Base-by-base conservation (phyloP, 2,329 filamentous ascomycete genomes). In the Colletotrichum sp. region DNA sequence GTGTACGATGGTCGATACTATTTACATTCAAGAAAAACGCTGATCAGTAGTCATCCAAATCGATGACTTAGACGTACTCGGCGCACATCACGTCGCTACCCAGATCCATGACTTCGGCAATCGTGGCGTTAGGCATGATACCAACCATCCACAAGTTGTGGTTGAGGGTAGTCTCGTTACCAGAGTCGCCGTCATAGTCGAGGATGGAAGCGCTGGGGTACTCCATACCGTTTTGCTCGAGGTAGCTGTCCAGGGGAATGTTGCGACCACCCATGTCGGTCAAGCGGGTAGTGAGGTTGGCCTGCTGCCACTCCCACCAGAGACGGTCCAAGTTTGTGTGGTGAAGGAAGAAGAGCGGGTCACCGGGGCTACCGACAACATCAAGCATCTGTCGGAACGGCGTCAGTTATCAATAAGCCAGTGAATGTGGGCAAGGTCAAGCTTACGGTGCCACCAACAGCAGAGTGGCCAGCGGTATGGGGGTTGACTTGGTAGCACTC, bases 21-120 rank as follows among this genome's bases (percentile, higher is more conserved):
- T 66, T 48, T 52, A 66, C 63, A 52, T 43, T 39, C 21, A 64
- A 39, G n/a, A 64, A 21, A 64, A 64, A 64, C 34, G 32, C 61
- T 36, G 6, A 6, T 64, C 52, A 21, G 7, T 28, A 7, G n/a
- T 43, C 21, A 24, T 24, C 16, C 36, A 21, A 66, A 30, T 8
- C 4, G 12, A 28, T 10, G 16, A 34, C n/a, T 60, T 66, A 77
- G 18, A 79, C 60, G 61, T 82, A 83, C 43, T 82, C 78, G 65
- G 79, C 80, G 43, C 81, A 82, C 4, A 83, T 71, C 14, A 73
- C 48, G 13, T 63, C 78, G 66, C 69, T 78, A 10, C 71, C 52
- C 36, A 81, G 79, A 74, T 83, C 79, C 82, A 83, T 83, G 4
- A 83, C 76, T 43, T 82, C 81, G 3, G 69, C 72, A 21, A 83